A percentile compares a stretch with the other conserved stretches of the same genome.
These are phyloP conservation scores for Vaccinium macrocarpon DNA, from an alignment of 148 eudicot species.

Conservation along the genomic window DNA sequence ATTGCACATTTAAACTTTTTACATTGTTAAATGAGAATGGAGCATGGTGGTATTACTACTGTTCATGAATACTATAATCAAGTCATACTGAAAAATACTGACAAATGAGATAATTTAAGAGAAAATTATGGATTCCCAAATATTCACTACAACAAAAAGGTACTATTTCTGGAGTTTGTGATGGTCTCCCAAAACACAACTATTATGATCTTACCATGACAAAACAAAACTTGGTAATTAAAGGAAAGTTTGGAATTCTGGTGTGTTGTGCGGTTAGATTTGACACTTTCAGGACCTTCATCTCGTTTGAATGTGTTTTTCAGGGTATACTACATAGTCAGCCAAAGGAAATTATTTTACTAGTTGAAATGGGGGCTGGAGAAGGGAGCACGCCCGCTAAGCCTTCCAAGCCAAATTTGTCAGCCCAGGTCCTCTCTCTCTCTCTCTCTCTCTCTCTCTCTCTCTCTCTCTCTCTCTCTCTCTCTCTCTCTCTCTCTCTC, in stretches of 20 bases:
- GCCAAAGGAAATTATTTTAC: slow-evolving; percentile 2
- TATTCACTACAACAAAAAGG: too few species aligned
- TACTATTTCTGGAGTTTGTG: not conserved
- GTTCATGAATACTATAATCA: not conserved
- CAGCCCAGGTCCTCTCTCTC: slow-evolving; percentile 55
- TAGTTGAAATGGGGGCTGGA: slow-evolving; percentile 58
- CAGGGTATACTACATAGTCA: not conserved
- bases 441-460: not conserved
- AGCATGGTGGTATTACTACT: not conserved
- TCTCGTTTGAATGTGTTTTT: not conserved
- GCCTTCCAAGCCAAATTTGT: slow-evolving; percentile 56
- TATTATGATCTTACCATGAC: not conserved
- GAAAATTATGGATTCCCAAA: not conserved
- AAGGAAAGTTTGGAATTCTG: slow-evolving; percentile 10
- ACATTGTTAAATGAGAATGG: not conserved
- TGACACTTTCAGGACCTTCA: slow-evolving; percentile 7
- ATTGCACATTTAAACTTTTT: not conserved
- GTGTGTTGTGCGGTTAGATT: not conserved
- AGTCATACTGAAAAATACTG: not conserved
- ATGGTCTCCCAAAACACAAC: not conserved
- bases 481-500: not conserved
- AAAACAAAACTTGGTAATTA: not conserved
- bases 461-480: slow-evolving; percentile 16
- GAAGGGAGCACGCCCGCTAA: slow-evolving; percentile 66
- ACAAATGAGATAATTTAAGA: not conserved